Evolutionary conservation across 495 filamentous ascomycete genomes (phyloP).

Genomic region (Trichoderma erinaceum): DNA sequence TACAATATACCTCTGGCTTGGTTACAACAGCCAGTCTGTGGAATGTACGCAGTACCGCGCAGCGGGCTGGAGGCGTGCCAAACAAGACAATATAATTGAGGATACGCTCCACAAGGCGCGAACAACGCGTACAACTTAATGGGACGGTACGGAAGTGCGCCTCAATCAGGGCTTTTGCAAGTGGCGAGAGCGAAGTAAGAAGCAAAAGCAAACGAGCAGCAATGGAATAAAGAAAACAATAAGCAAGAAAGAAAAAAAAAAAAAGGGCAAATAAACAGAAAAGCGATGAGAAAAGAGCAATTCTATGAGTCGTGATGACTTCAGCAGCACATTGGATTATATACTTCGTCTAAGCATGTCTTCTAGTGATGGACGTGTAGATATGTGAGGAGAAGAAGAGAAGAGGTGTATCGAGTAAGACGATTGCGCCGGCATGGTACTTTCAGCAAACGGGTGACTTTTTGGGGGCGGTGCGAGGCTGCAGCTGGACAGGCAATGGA

Average conservation of each 20-base stretch:
- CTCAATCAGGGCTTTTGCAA: not conserved
- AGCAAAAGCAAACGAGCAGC: not conserved
- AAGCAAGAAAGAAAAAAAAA: not conserved
- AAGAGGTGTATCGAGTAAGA: not conserved
- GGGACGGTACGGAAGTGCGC: not conserved
- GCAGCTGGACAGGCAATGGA: no score
- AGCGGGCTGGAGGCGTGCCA: not conserved
- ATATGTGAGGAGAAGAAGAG: not conserved
- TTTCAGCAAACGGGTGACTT: no score
- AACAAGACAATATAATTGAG: slow-evolving; percentile 1
- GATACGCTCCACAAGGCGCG: slow-evolving; percentile 12
- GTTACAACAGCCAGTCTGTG: not conserved
- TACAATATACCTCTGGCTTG: not conserved
- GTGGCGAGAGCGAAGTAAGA: not conserved
- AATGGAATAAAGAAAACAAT: not conserved
- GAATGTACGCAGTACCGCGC: not conserved
- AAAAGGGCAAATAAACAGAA: not conserved
- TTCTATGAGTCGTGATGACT: not conserved
- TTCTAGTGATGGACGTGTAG: not conserved
- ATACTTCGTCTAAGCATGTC: not conserved
- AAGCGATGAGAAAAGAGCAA: not conserved
- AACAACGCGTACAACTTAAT: not conserved
- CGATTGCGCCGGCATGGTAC: not conserved
- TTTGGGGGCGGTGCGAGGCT: no score
- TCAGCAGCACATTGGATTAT: not conserved